A percentile compares a stretch with the other conserved stretches of the same genome.
Evolutionary conservation across 306 rosid species (phyloP).

Genomic region (Abrus precatorius): DNA sequence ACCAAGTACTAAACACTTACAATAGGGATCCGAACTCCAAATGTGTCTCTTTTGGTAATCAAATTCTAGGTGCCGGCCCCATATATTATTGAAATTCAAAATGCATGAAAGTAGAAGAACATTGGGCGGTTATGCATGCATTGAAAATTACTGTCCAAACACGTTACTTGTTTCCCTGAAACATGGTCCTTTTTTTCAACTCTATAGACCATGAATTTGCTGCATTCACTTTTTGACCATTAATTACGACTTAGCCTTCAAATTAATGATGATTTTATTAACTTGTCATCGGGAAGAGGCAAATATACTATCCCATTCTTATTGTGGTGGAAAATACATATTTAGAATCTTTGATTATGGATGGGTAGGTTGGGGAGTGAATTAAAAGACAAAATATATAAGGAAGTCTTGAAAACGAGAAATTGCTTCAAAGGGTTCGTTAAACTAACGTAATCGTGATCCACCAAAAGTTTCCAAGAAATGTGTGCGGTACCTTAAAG

Average conservation of each 20-base stretch:
- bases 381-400: neutral
- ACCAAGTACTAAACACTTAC: neutral
- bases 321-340: slow-evolving; percentile 18
- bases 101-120: slow-evolving; percentile 40
- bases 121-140: slow-evolving; percentile 48
- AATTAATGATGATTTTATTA: slow-evolving; percentile 16
- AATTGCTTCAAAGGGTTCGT: slow-evolving; percentile 14
- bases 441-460: slow-evolving; percentile 21
- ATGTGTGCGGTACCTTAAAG: slow-evolving; percentile 32
- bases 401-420: slow-evolving; percentile 24
- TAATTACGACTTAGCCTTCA: slow-evolving; percentile 36
- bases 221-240: slow-evolving; percentile 50
- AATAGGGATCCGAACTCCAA: slow-evolving; percentile 15
- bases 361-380: slow-evolving; percentile 28
- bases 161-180: slow-evolving; percentile 50
- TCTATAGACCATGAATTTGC: slow-evolving; percentile 42
- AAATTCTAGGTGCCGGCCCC: slow-evolving; percentile 46
- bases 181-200: slow-evolving; percentile 37
- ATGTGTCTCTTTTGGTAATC: slow-evolving; percentile 13
- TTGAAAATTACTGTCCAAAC: slow-evolving; percentile 45
- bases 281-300: slow-evolving; percentile 39
- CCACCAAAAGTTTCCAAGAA: slow-evolving; percentile 15
- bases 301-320: slow-evolving; percentile 21
- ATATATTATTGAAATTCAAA: slow-evolving; percentile 24
- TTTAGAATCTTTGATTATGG: neutral